Percentiles rank a stretch among this genome's conserved stretches.
phyloP scores from a whole-genome alignment of 2,329 filamentous ascomycete genomes.

The Colletotrichum viniferum region DNA sequence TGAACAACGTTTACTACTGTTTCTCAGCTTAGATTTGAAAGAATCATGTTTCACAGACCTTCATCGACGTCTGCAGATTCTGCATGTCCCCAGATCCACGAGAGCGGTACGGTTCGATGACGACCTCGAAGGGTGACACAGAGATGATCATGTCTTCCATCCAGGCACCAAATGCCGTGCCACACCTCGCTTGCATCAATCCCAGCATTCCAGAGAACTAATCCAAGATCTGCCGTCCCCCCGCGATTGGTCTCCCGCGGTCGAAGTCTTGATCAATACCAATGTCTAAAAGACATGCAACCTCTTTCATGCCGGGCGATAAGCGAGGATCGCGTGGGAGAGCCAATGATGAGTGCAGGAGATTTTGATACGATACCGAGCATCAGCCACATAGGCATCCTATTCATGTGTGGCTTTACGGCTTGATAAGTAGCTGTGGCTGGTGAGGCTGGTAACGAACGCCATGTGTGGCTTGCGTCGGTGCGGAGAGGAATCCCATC shows the following conservation, averaged over 20 bases:
- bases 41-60: background rate
- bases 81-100: background rate
- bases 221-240: background rate
- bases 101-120: background rate
- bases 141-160: background rate
- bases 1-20: background rate
- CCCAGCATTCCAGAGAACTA: background rate
- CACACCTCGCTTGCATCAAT: background rate
- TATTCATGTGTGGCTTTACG: background rate
- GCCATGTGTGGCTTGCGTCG: background rate
- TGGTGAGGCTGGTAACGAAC: background rate
- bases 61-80: background rate
- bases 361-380: background rate
- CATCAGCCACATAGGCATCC: background rate
- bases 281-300: conserved; percentile 1
- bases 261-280: background rate
- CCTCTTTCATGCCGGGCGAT: conserved; percentile 1
- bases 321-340: background rate
- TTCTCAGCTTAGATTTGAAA: background rate
- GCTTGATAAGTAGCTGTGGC: background rate
- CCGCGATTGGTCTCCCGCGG: background rate
- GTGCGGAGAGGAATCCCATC: background rate
- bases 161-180: background rate
- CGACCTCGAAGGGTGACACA: background rate
- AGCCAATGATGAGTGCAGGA: conserved; percentile 10